phyloP scores from a whole-genome alignment of 108 stramenopile species.

The Asterionellopsis glacialis region DNA sequence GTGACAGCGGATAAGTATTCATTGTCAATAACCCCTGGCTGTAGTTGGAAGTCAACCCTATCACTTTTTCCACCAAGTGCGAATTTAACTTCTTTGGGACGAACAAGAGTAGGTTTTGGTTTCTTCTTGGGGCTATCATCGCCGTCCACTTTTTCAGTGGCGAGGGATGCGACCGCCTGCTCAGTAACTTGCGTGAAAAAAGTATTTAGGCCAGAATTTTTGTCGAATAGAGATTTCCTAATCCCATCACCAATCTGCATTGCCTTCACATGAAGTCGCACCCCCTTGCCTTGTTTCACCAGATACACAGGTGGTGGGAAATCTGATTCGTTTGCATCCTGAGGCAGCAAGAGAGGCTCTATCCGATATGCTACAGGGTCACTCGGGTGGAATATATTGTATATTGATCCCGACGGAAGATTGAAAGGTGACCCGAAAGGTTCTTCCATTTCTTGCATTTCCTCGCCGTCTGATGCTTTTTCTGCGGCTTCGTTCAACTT shows the following conservation, averaged over 20 bases:
- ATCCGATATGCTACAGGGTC: conserved; percentile 85
- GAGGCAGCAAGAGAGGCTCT: conserved; percentile 53
- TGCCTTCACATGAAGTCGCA: conserved; percentile 77
- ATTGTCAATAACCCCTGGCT: conserved; percentile 72
- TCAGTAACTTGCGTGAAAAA: conserved; percentile 14
- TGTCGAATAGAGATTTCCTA: conserved; percentile 32
- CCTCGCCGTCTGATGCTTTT: conserved; percentile 28
- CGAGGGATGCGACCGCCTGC: conserved; percentile 15
- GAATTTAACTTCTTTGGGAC: conserved; percentile 26
- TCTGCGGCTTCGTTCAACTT: conserved; percentile 24
- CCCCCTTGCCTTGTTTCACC: conserved; percentile 53
- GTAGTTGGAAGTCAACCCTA: conserved; percentile 64
- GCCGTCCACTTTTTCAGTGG: not conserved
- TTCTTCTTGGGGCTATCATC: not conserved
- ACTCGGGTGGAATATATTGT: conserved; percentile 78
- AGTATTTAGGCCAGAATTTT: not conserved
- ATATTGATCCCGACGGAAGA: conserved; percentile 52
- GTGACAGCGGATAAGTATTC: conserved; percentile 75
- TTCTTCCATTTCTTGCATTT: conserved; percentile 17
- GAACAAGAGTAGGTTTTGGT: conserved; percentile 2
- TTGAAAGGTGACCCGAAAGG: conserved; percentile 50
- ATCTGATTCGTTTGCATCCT: conserved; percentile 30
- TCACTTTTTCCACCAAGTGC: conserved; percentile 55
- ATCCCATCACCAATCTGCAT: conserved; percentile 57
- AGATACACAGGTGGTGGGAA: conserved; percentile 64